Evolutionary conservation across 2,329 filamentous ascomycete species (phyloP), one percentile per base, ranked within the genome.

Genomic region (Neopestalotiopsis sp.): DNA sequence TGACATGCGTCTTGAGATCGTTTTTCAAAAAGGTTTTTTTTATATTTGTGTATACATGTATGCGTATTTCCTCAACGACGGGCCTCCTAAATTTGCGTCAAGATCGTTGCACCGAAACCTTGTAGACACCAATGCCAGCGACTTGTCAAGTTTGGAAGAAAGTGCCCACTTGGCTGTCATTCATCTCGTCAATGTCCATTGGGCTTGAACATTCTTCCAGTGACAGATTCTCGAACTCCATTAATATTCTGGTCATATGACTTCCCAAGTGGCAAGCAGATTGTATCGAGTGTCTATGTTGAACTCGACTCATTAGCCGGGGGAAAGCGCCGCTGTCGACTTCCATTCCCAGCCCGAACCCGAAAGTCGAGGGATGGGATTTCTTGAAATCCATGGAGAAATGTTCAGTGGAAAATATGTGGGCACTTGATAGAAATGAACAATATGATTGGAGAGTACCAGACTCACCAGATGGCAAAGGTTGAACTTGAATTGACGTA

Each of bases 191-290:
- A 12, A 52, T n/a, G n/a, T 17, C 20, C n/a, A n/a, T 52, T 0
- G 17, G 45, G n/a, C 45, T 52, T 17, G 20, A 17, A 20, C 20
- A 10, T 24, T 52, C 45, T 10, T 52, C 17, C 3, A 17, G 9
- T 9, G 45, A 10, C 9, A 52, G 9, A 52, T 52, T 9, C 4
- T 20, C 45, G 9, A 52, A 17, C 6, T 24, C n/a, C 45, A 24
- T 24, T 17, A 52, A 4, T n/a, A n/a, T 17, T 4, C 5, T 52
- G 17, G 3, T 52, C 5, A 52, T 52, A 17, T n/a, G n/a, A 4
- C 17, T n/a, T 3, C 1, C 9, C 1, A 3, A n/a, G n/a, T 7
- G n/a, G 45, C 45, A 1, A n/a, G n/a, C 1, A n/a, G 17, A n/a
- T 9, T 9, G 14, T 4, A 52, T 1, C 6, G 45, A 24, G 4